Conservation (phyloP, 2,329 filamentous ascomycete genomes). For the Coleophoma crateriformis region DNA sequence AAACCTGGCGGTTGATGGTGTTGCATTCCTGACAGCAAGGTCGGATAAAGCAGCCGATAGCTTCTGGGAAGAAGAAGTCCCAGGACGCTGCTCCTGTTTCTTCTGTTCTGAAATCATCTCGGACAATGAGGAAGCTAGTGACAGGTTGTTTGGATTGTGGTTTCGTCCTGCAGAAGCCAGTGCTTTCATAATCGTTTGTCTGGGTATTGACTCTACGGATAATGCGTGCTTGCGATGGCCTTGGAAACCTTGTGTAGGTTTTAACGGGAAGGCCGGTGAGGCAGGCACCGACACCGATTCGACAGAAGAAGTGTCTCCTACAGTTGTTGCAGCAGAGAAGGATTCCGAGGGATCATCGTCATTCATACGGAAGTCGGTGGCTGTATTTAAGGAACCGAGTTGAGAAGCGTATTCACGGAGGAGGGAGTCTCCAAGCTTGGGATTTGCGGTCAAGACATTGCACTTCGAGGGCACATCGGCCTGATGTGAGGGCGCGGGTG, state of each 20-base stretch:
- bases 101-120: slow-evolving; percentile 48
- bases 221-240: slow-evolving; percentile 25
- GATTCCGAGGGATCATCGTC: slow-evolving; percentile 21
- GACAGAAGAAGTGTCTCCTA: slow-evolving; percentile 19
- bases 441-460: slow-evolving; percentile 23
- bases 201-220: slow-evolving; percentile 46
- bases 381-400: slow-evolving; percentile 33
- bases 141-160: slow-evolving; percentile 47
- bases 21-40: slow-evolving; percentile 31
- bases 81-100: slow-evolving; percentile 16
- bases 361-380: slow-evolving; percentile 21
- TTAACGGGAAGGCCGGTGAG: slow-evolving; percentile 18
- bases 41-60: slow-evolving; percentile 54
- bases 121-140: slow-evolving; percentile 50
- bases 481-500: slow-evolving; percentile 4
- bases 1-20: slow-evolving; percentile 39
- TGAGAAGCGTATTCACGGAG: slow-evolving; percentile 36
- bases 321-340: slow-evolving; percentile 21
- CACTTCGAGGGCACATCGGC: slow-evolving; percentile 13
- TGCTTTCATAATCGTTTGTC: slow-evolving; percentile 79
- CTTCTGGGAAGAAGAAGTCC: slow-evolving; percentile 42
- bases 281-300: slow-evolving; percentile 19
- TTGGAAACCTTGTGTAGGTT: slow-evolving; percentile 11
- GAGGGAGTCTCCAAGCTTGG: slow-evolving; percentile 29
- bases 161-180: slow-evolving; percentile 61